phyloP scores from a whole-genome alignment of 2,329 filamentous ascomycete genomes.

The Ascocoryne sarcoides region DNA sequence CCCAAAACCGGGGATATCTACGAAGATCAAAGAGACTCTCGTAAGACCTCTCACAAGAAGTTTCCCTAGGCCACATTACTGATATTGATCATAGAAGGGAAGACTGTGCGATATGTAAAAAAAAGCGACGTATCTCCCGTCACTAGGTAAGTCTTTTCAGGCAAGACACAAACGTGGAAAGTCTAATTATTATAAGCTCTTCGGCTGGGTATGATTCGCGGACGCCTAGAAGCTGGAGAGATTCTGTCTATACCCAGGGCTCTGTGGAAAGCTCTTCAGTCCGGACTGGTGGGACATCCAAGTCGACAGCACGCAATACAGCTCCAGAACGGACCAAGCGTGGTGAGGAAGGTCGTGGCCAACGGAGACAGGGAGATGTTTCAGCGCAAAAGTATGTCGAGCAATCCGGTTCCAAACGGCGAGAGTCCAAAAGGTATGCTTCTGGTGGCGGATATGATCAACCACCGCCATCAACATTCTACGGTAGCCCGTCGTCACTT shows the following conservation, averaged over 20 bases:
- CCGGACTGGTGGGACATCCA: neutral
- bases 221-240: neutral
- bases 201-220: neutral
- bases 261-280: neutral
- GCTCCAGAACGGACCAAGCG: too few species aligned
- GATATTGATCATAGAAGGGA: too few species aligned
- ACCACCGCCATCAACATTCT: neutral
- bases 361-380: neutral
- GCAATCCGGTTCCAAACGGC: neutral
- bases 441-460: neutral
- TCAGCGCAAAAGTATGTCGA: neutral
- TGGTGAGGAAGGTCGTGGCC: neutral
- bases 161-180: too few species aligned
- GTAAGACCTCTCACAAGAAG: neutral
- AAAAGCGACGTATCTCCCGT: too few species aligned
- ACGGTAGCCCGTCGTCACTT: neutral
- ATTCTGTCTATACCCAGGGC: neutral
- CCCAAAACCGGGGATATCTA: neutral
- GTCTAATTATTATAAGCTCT: neutral
- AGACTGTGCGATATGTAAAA: too few species aligned
- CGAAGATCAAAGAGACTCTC: neutral
- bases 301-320: neutral
- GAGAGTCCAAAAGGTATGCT: neutral
- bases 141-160: too few species aligned
- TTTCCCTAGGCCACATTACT: neutral